phyloP scores from a whole-genome alignment of 2,329 filamentous ascomycete genomes.

The Aspergillus pseudoglaucus region DNA sequence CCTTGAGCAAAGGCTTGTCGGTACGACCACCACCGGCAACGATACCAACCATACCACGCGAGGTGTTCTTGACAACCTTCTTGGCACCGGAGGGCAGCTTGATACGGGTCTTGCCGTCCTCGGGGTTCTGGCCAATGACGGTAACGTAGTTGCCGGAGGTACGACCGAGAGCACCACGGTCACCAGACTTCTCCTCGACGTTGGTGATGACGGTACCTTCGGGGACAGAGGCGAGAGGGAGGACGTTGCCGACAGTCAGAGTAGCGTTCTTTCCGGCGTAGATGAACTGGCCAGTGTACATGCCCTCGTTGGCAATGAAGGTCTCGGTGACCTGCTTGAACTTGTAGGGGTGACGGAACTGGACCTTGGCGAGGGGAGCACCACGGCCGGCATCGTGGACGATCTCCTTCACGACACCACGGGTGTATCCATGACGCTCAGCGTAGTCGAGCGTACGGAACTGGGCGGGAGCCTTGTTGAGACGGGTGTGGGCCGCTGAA shows the following conservation, averaged over 20 bases:
- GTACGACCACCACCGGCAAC: constrained; percentile 98
- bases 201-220: constrained; percentile 99
- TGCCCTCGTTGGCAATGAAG: constrained; percentile 99
- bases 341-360: constrained; percentile 96
- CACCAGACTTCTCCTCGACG: constrained; percentile 97
- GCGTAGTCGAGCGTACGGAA: constrained; percentile 96
- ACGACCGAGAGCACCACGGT: constrained; percentile 91
- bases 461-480: constrained; percentile 92
- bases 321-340: constrained; percentile 98
- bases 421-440: constrained; percentile 95
- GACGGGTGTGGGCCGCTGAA: constrained; percentile 71
- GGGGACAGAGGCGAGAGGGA: constrained; percentile 87
- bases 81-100: constrained; percentile 99
- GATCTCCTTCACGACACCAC: constrained; percentile 97
- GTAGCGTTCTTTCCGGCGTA: constrained; percentile 99
- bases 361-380: constrained; percentile 92
- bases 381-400: constrained; percentile 98
- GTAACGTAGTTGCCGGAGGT: constrained; percentile 99
- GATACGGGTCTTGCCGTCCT: constrained; percentile 99
- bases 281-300: constrained; percentile 99
- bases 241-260: constrained; percentile 94
- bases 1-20: constrained; percentile 99
- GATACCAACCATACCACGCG: constrained; percentile 98
- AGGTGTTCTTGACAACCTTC: constrained; percentile 90
- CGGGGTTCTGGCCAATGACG: constrained; percentile 93